Evolutionary conservation across 2,329 filamentous ascomycete species (phyloP), one percentile per base, ranked within the genome.

Genomic region (Ascochyta viciae-villosae): DNA sequence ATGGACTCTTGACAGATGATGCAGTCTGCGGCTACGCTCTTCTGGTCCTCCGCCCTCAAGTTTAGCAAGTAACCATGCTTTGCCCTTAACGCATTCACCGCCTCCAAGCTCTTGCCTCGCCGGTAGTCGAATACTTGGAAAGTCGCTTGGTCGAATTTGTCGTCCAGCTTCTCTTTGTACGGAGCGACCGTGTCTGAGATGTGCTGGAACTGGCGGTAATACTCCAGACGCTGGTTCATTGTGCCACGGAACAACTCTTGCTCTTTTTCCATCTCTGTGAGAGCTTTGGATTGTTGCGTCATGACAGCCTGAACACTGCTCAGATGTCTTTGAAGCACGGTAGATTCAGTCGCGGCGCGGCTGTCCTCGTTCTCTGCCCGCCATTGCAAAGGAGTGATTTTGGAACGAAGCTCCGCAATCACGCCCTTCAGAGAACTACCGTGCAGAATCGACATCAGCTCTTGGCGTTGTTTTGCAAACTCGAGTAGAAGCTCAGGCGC

Each of bases 121-220:
- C 77, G 72, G 13, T 77, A 64, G 2, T 76, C 63, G 7, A 80
- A 76, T 0, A 71, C 66, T 8, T 72, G 63, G 34, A 82, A 80
- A 19, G 85, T 77, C 6, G 64, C 67, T 10, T 78, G 73, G 39
- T 89, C 83, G 10, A 88, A 78, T 2, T 79, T 80, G 12, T 85
- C 79, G 22, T 87, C 82, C 22, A 84, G 77, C 46, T 81, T 80
- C 10, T 89, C 87, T 53, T 92, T 88, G 52, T 90, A 90, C 1
- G 89, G 88, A 5, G 85, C 84, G 0, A 98, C 91, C 16, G 87
- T 91, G 70, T 98, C 94, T 0, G 93, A 97, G n/a, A 98, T 87
- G 24, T 86, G 85, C 71, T 98, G 95, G 10, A 98, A 82, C 68
- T 97, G 92, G 5, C 89, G 87, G 71, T 98, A 98, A 71, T 92